A percentile compares a stretch with the other conserved stretches of the same genome.
Conservation (phyloP, 257 asterid species). For the Rhazya stricta region DNA sequence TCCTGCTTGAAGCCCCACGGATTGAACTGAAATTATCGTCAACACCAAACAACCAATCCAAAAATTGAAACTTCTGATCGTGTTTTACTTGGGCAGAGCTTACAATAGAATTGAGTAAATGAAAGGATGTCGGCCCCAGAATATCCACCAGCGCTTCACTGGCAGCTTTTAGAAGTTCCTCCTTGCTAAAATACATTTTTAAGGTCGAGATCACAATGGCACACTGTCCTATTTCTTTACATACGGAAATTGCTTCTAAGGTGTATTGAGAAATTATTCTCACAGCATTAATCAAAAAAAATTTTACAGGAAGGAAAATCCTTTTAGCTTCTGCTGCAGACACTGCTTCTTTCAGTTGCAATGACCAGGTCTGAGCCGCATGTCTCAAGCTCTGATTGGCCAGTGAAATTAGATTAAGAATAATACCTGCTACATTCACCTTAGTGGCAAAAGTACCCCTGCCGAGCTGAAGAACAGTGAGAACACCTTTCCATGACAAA, state of each 20-base stretch:
- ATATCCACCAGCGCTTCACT: constrained; percentile 64
- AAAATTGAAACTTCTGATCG: constrained; percentile 57
- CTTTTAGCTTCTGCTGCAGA: constrained; percentile 80
- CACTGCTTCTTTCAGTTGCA: constrained; percentile 41
- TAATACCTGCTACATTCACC: constrained; percentile 56
- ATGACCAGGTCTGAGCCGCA: constrained; percentile 77
- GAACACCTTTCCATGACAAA: constrained; percentile 94
- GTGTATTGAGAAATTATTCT: constrained; percentile 85
- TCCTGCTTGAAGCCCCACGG: constrained; percentile 17
- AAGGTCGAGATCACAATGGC: constrained; percentile 65
- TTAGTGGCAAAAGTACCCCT: constrained; percentile 74
- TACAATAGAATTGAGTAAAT: constrained; percentile 70
- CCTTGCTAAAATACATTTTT: constrained; percentile 57
- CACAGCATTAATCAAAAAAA: constrained; percentile 87
- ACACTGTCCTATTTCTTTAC: constrained; percentile 63
- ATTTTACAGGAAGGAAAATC: constrained; percentile 82
- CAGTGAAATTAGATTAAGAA: constrained; percentile 68
- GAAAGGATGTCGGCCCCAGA: constrained; percentile 81
- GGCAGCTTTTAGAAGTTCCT: constrained; percentile 54
- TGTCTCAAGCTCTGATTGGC: constrained; percentile 63
- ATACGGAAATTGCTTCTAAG: constrained; percentile 53
- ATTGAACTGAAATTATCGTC: constrained; percentile 28
- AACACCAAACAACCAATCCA: constrained; percentile 67
- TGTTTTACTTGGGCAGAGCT: constrained; percentile 62
- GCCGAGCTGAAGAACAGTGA: constrained; percentile 81